Conservation (phyloP, 1,139 yeast species). For the Suhomyces wounanorum region DNA sequence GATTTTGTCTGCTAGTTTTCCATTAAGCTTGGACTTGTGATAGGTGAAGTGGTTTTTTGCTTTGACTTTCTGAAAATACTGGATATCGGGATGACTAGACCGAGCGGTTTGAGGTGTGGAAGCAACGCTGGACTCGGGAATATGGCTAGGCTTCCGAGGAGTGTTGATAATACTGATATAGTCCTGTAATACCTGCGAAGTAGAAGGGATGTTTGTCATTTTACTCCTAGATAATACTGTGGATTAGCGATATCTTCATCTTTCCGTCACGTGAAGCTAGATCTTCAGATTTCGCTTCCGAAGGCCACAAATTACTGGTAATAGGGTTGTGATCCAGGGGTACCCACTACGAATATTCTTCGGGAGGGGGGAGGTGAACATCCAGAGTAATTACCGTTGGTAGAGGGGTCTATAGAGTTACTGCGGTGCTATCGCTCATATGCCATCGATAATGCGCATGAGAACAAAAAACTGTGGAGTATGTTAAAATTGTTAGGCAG, state of each 20-base stretch:
- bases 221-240: slow-evolving; percentile 4
- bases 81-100: slow-evolving; percentile 39
- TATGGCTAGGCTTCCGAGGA: slow-evolving; percentile 14
- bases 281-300: neutral
- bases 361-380: neutral
- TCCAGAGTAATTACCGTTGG: neutral
- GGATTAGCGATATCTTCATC: slow-evolving; percentile 2
- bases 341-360: neutral
- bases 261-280: neutral
- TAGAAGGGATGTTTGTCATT: slow-evolving; percentile 17
- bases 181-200: slow-evolving; percentile 34
- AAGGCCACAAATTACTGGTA: neutral
- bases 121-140: neutral
- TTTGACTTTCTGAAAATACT: slow-evolving; percentile 40
- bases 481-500: too few relatives aligned
- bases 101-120: slow-evolving; percentile 3
- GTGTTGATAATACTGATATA: slow-evolving; percentile 31
- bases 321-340: neutral
- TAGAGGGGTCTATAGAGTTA: too few relatives aligned
- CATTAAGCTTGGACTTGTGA: slow-evolving; percentile 26
- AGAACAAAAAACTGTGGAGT: too few relatives aligned
- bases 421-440: too few relatives aligned
- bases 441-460: too few relatives aligned
- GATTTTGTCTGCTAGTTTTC: slow-evolving; percentile 16
- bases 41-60: slow-evolving; percentile 39